A percentile compares a stretch with the other conserved stretches of the same genome.
Conservation (phyloP, 495 filamentous ascomycete genomes). For the Hypoxylon lienhwacheense region DNA sequence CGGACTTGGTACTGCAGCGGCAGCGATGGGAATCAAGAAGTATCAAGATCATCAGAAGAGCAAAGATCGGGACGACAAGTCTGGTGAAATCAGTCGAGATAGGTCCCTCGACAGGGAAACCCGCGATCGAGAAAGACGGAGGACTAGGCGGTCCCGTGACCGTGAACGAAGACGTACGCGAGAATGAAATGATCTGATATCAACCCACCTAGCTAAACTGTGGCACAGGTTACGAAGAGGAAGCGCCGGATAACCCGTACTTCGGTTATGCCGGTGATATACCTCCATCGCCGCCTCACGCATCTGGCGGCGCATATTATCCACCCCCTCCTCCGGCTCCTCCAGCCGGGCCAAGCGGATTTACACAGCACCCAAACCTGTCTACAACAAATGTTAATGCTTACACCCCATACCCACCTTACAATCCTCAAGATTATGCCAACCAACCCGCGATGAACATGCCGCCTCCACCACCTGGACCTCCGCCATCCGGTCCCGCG, state of each 20-base stretch:
- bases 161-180: constrained; percentile 47
- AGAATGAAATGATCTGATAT: constrained; percentile 25
- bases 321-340: constrained; percentile 33
- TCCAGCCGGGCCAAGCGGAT: constrained; percentile 33
- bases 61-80: constrained; percentile 41
- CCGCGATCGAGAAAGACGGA: constrained; percentile 30
- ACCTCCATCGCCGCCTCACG: constrained; percentile 54
- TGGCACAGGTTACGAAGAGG: constrained; percentile 48
- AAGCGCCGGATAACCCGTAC: constrained; percentile 40
- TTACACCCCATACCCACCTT: constrained; percentile 39
- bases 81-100: constrained; percentile 37
- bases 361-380: constrained; percentile 47
- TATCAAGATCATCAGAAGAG: constrained; percentile 48
- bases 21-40: constrained; percentile 77
- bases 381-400: constrained; percentile 41
- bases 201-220: constrained; percentile 10
- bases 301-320: constrained; percentile 56
- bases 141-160: constrained; percentile 37
- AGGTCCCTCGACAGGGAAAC: constrained; percentile 24
- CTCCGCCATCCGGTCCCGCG: constrained; percentile 35
- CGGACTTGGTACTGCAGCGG: constrained; percentile 69
- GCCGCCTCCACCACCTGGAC: constrained; percentile 43
- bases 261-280: constrained; percentile 39
- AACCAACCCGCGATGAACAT: constrained; percentile 34
- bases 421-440: constrained; percentile 44